Evolutionary conservation across 2,329 filamentous ascomycete species (phyloP).

Genomic region (Colletotrichum sp.): DNA sequence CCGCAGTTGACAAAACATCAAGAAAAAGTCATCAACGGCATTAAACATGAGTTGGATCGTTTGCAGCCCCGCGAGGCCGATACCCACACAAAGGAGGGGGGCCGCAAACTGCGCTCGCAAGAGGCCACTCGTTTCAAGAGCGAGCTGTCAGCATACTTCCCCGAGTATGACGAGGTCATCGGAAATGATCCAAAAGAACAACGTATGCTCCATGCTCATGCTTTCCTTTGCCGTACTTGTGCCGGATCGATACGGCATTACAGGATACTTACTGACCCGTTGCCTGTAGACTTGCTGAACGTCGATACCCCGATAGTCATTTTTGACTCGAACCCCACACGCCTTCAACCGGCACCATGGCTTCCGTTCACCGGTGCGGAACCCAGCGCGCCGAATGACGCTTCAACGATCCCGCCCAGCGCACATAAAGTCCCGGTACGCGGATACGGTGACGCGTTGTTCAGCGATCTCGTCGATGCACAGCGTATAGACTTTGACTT

Average conservation of each 20-base stretch:
- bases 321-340: conserved; percentile 54
- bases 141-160: conserved; percentile 88
- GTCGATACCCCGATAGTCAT: conserved; percentile 76
- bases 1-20: conserved; percentile 52
- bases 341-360: conserved; percentile 18
- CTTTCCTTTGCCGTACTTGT: background rate
- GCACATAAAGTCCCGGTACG: conserved; percentile 45
- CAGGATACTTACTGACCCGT: background rate
- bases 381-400: background rate
- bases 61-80: conserved; percentile 52
- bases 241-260: background rate
- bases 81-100: conserved; percentile 60
- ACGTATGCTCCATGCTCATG: conserved; percentile 55
- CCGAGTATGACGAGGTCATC: conserved; percentile 93
- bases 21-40: conserved; percentile 65
- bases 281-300: conserved; percentile 70
- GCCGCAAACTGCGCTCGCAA: conserved; percentile 83
- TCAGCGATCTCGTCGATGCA: conserved; percentile 60
- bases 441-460: conserved; percentile 61
- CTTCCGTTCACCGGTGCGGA: background rate
- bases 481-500: conserved; percentile 62
- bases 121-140: conserved; percentile 88
- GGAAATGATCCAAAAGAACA: conserved; percentile 81
- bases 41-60: conserved; percentile 64
- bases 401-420: background rate